phyloP scores from a whole-genome alignment of 1,284 basidiomycete species.

The Inonotus hispidus region DNA sequence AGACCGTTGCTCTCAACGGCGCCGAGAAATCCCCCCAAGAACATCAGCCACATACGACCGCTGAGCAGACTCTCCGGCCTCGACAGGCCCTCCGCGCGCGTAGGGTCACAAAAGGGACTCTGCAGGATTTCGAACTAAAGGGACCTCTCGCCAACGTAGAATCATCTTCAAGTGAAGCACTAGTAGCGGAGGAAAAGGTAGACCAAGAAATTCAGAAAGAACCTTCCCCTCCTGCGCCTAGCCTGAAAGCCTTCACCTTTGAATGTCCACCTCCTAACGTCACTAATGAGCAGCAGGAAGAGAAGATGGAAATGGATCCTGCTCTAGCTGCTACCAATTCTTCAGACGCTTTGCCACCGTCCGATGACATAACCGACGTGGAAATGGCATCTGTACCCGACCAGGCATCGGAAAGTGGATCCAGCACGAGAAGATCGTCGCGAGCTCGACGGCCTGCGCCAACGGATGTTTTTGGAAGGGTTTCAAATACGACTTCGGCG shows the following conservation, averaged over 20 bases:
- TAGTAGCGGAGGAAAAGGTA: background rate
- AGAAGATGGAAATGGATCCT: constrained; percentile 9
- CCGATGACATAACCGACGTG: background rate
- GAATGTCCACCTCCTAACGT: background rate
- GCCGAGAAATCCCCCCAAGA: constrained; percentile 1
- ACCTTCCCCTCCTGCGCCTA: background rate
- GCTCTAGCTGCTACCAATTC: background rate
- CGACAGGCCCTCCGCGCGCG: constrained; percentile 27
- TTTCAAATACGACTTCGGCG: constrained; percentile 19
- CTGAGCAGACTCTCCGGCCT: constrained; percentile 21
- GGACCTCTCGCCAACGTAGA: constrained; percentile 2
- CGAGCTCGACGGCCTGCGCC: constrained; percentile 43
- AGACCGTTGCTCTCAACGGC: constrained; percentile 19
- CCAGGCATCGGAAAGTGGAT: background rate
- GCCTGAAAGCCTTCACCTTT: constrained; percentile 13
- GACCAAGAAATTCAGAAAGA: background rate
- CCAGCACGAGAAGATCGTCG: constrained; percentile 28
- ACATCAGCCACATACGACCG: constrained; percentile 17
- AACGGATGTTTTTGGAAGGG: constrained; percentile 35
- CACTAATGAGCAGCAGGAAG: background rate
- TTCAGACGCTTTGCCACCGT: background rate
- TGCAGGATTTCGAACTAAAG: constrained; percentile 11
- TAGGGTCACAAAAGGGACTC: constrained; percentile 25
- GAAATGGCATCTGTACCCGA: background rate
- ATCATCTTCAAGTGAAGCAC: constrained; percentile 9